Conservation (phyloP, 495 filamentous ascomycete species). For the Trichoderma virens region DNA sequence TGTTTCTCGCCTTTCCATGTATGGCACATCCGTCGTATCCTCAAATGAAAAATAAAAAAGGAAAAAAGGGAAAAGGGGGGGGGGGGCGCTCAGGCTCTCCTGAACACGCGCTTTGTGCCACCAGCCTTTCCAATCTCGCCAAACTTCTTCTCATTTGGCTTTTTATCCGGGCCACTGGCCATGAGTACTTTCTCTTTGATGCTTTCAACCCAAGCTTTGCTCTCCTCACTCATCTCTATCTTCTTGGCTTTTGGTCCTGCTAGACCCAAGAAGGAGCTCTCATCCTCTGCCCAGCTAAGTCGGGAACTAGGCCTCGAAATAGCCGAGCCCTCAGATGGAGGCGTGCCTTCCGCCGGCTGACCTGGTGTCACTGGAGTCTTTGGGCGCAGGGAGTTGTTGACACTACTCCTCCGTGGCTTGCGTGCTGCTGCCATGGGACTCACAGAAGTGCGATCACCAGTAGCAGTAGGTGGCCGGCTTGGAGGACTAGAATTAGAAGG, state of each 20-base stretch:
- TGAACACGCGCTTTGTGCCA: slow-evolving; percentile 44
- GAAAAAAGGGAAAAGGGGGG: background rate
- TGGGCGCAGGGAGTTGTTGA: slow-evolving; percentile 14
- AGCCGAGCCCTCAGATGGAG: slow-evolving; percentile 27
- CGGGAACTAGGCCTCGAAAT: slow-evolving; percentile 38
- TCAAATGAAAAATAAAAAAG: background rate
- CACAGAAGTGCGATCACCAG: slow-evolving; percentile 16
- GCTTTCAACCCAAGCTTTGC: slow-evolving; percentile 62
- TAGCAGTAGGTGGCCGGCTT: slow-evolving; percentile 30
- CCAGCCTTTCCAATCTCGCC: slow-evolving; percentile 44
- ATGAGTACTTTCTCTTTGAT: slow-evolving; percentile 59
- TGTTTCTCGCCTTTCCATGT: background rate
- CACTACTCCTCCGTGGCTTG: slow-evolving; percentile 37
- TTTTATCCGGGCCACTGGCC: slow-evolving; percentile 38
- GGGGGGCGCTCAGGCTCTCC: background rate
- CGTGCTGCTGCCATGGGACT: slow-evolving; percentile 34
- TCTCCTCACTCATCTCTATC: slow-evolving; percentile 53
- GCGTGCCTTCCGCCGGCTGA: slow-evolving; percentile 20
- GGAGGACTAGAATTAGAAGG: slow-evolving; percentile 37
- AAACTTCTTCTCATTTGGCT: slow-evolving; percentile 28
- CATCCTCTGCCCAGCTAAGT: slow-evolving; percentile 47
- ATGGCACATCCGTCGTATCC: background rate
- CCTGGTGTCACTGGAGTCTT: slow-evolving; percentile 27
- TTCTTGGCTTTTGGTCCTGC: slow-evolving; percentile 55
- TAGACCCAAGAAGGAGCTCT: slow-evolving; percentile 46